These are phyloP conservation scores for Ceriops tagal DNA, from an alignment of 345 rosid species.

Conservation along the genomic window DNA sequence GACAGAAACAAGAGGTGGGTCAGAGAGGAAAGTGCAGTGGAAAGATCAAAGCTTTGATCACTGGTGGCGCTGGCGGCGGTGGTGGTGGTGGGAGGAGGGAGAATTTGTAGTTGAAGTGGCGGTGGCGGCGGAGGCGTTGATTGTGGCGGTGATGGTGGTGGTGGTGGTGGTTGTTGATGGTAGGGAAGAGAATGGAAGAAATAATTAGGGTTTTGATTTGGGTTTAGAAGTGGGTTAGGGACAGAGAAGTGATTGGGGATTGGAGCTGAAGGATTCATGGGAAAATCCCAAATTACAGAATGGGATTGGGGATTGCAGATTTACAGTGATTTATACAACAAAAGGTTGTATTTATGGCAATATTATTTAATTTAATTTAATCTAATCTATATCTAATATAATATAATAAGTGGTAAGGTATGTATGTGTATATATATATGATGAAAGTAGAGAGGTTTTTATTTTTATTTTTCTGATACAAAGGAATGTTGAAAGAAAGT, in stretches of 20 bases:
- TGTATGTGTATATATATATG: too few relatives aligned
- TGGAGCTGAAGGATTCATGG: conserved; percentile 19
- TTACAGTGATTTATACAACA: too few relatives aligned
- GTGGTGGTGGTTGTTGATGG: conserved; percentile 9
- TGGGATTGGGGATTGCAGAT: too few relatives aligned
- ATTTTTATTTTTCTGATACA: too few relatives aligned
- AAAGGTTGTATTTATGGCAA: too few relatives aligned
- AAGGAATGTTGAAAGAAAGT: too few relatives aligned
- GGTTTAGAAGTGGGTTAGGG: conserved; percentile 9
- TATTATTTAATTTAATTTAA: too few relatives aligned
- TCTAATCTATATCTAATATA: too few relatives aligned
- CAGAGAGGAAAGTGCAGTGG: conserved; percentile 44
- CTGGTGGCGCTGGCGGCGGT: conserved; percentile 1
- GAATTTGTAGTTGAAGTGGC: background rate
- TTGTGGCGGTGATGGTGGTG: conserved; percentile 1
- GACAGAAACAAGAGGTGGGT: conserved; percentile 40
- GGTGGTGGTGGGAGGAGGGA: conserved; percentile 3
- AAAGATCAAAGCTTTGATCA: conserved; percentile 26
- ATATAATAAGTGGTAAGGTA: too few relatives aligned
- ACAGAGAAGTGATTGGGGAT: background rate
- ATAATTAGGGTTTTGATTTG: conserved; percentile 13
- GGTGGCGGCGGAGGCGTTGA: background rate
- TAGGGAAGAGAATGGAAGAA: conserved; percentile 1
- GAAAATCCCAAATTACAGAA: background rate
- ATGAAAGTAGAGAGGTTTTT: too few relatives aligned